Base-by-base conservation (phyloP, 345 rosid species). In the Pistacia atlantica region DNA sequence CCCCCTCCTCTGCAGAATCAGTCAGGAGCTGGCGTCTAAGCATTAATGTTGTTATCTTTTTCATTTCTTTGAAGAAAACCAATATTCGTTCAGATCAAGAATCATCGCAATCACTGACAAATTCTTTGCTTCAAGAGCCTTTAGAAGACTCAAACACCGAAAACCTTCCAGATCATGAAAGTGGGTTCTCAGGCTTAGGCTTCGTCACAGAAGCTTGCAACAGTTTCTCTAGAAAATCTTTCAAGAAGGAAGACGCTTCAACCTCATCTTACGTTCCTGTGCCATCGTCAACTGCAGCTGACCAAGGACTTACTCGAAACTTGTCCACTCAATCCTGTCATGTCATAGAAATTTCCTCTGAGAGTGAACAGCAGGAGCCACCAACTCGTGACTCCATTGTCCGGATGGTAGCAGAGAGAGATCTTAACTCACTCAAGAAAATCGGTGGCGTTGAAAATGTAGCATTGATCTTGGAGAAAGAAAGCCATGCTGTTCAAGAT, bases 11-110 rank as follows among this genome's bases (percentile, higher is more conserved):
- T 38, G 72, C 2, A 31, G 74, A 59, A 37, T 75, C 75, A 37
- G 33, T 7, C 35, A 65, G 76, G 5, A 35, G 64, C 18, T 80
- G 82, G 82, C 76, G 79, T 22, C 60, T 72, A n/a, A 20, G 1
- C 57, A 22, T 64, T 20, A 2, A 12, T 11, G 65, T 75, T 28
- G 28, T 46, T 46, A 46, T 70, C 1, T 1, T 69, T 28, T 35
- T 80, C 35, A 46, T 80, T n/a, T 70, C 79, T 37, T 10, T 42
- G 12, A 75, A 56, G 57, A 75, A 57, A 37, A 18, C 64, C 4
- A 4, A 31, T 31, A 31, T 31, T 31, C 2, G 33, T 31, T 31
- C 33, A 31, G 33, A 1, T 31, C 33, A 31, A 1, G 33, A 31
- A 31, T 31, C 33, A 31, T 31, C 33, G 33, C 33, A 31, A 31